These are phyloP conservation scores for Metschnikowia cubensis DNA, from an alignment of 805 yeast genomes.

Conservation along the genomic window DNA sequence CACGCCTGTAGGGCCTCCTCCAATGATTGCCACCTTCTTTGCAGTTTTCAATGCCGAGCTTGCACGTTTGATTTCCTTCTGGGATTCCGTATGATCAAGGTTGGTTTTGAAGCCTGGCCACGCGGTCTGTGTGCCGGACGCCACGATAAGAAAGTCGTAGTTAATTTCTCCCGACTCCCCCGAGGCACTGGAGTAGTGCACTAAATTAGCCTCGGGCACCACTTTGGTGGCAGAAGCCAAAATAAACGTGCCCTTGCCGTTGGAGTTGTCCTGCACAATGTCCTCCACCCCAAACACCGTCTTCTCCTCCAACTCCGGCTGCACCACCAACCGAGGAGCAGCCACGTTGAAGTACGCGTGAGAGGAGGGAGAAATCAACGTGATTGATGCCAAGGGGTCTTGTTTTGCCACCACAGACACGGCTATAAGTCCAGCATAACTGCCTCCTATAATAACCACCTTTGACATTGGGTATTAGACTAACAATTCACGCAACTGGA, in stretches of 20 bases:
- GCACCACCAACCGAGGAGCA: slow-evolving; percentile 31
- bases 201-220: slow-evolving; percentile 22
- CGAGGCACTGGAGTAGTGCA: slow-evolving; percentile 12
- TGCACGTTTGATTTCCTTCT: slow-evolving; percentile 17
- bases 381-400: slow-evolving; percentile 13
- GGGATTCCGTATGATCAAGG: slow-evolving; percentile 15
- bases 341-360: slow-evolving; percentile 24
- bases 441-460: slow-evolving; percentile 36
- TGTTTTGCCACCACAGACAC: slow-evolving; percentile 18
- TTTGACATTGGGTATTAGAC: slow-evolving; percentile 7
- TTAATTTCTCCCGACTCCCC: slow-evolving; percentile 9
- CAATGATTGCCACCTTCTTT: slow-evolving; percentile 32
- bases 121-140: slow-evolving; percentile 28
- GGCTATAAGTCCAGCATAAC: slow-evolving; percentile 31
- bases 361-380: slow-evolving; percentile 25
- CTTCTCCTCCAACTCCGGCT: slow-evolving; percentile 20
- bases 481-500: too few species aligned
- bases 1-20: slow-evolving; percentile 39
- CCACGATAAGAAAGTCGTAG: slow-evolving; percentile 34
- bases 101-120: slow-evolving; percentile 26
- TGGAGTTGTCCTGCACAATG: slow-evolving; percentile 16
- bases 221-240: slow-evolving; percentile 25
- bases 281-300: slow-evolving; percentile 19
- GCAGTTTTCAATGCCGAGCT: slow-evolving; percentile 19
- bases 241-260: slow-evolving; percentile 18